Evolutionary conservation across 2,329 filamentous ascomycete species (phyloP).

Genomic region (Trichoderma brevicompactum): DNA sequence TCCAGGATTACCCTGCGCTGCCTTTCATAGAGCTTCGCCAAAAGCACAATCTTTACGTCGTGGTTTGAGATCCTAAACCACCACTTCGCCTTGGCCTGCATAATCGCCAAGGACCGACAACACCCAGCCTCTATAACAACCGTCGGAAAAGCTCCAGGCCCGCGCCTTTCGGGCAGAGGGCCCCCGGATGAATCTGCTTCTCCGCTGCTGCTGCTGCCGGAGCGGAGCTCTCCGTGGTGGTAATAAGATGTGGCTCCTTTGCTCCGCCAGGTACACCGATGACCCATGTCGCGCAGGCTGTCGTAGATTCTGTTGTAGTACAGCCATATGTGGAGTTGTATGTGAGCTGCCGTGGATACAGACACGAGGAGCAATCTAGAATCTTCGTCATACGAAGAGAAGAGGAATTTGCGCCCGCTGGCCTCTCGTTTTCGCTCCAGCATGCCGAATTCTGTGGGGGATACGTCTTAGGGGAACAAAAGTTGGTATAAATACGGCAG

Average conservation of each 20-base stretch:
- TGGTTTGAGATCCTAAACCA: not conserved
- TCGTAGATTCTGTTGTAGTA: not conserved
- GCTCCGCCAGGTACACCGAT: fast-evolving
- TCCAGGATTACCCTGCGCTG: not conserved
- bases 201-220: not conserved
- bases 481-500: no score
- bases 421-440: not conserved
- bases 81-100: not conserved
- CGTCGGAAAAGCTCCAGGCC: not conserved
- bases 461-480: not conserved
- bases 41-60: not conserved
- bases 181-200: not conserved
- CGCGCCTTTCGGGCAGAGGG: not conserved
- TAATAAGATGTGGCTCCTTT: not conserved
- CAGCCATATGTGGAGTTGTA: not conserved
- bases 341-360: not conserved
- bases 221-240: not conserved
- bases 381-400: not conserved
- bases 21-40: not conserved
- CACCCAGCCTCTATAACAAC: not conserved
- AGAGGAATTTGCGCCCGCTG: not conserved
- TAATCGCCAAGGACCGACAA: not conserved
- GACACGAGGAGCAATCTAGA: no score
- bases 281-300: not conserved
- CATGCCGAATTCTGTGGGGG: not conserved